phyloP scores from a whole-genome alignment of 2,329 filamentous ascomycete species.

The Botrytis tulipae region DNA sequence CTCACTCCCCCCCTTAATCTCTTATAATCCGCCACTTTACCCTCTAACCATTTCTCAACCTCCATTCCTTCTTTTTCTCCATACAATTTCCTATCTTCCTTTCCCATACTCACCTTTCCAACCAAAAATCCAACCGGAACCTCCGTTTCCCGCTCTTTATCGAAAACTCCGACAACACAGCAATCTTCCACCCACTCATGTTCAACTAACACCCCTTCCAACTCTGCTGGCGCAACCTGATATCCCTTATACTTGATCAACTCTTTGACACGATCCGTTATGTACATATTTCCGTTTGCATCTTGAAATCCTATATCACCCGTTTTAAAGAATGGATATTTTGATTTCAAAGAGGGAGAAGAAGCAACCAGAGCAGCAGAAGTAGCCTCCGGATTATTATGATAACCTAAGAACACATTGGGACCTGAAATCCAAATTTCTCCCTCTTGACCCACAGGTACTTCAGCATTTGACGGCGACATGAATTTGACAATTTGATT shows the following conservation, averaged over 20 bases:
- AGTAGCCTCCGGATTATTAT: slow-evolving; percentile 64
- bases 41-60: slow-evolving; percentile 44
- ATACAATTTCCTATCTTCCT: slow-evolving; percentile 28
- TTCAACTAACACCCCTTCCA: slow-evolving; percentile 50
- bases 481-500: slow-evolving; percentile 23
- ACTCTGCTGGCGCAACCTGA: slow-evolving; percentile 65
- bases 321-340: slow-evolving; percentile 62
- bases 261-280: slow-evolving; percentile 78
- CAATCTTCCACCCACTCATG: slow-evolving; percentile 50
- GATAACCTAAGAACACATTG: slow-evolving; percentile 57
- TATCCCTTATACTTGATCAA: slow-evolving; percentile 63
- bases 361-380: slow-evolving; percentile 53
- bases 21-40: slow-evolving; percentile 48
- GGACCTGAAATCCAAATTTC: slow-evolving; percentile 66
- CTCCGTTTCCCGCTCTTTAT: slow-evolving; percentile 61
- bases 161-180: slow-evolving; percentile 60
- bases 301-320: slow-evolving; percentile 81
- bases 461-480: neutral
- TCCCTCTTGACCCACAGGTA: slow-evolving; percentile 55
- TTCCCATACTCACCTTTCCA: slow-evolving; percentile 30
- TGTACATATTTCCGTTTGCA: slow-evolving; percentile 74
- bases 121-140: slow-evolving; percentile 67
- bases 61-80: slow-evolving; percentile 28
- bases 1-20: slow-evolving; percentile 47
- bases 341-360: slow-evolving; percentile 56